Conservation (phyloP, 257 asterid genomes). For the Solanum ahanhuiri region DNA sequence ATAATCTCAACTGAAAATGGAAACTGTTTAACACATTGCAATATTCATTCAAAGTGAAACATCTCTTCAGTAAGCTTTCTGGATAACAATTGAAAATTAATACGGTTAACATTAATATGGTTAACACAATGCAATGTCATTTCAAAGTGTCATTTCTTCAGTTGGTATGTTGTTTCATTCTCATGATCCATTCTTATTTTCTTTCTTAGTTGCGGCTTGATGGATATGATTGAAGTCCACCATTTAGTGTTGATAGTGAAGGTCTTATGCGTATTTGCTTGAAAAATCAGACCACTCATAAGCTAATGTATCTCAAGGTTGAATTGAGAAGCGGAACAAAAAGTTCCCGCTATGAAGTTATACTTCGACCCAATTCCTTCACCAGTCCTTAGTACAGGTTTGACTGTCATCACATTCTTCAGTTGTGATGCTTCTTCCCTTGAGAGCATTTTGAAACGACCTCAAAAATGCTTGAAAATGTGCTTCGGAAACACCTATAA, state of each 20-base stretch:
- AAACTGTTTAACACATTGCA: no score
- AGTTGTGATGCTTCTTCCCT: neutral
- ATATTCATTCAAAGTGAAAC: no score
- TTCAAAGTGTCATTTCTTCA: neutral
- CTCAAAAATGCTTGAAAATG: no score
- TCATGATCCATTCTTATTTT: neutral
- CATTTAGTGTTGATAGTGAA: slow-evolving; percentile 62
- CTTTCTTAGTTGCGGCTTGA: slow-evolving; percentile 56
- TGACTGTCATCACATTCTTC: slow-evolving; percentile 3
- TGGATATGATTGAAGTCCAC: slow-evolving; percentile 82
- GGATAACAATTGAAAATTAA: no score
- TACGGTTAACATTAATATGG: no score
- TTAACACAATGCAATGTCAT: no score
- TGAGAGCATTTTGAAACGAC: neutral
- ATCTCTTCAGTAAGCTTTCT: no score
- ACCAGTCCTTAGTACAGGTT: slow-evolving; percentile 91
- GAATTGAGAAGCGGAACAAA: slow-evolving; percentile 84
- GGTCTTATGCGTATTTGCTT: slow-evolving; percentile 66
- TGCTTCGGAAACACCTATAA: no score
- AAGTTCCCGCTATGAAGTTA: slow-evolving; percentile 65
- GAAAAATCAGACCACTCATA: slow-evolving; percentile 45
- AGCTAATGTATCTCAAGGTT: slow-evolving; percentile 37
- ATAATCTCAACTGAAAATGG: no score
- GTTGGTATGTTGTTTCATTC: slow-evolving; percentile 13
- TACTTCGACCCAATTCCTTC: slow-evolving; percentile 68